Evolutionary conservation across 345 rosid species (phyloP).

Genomic region (Cardamine chenopodiifolia): DNA sequence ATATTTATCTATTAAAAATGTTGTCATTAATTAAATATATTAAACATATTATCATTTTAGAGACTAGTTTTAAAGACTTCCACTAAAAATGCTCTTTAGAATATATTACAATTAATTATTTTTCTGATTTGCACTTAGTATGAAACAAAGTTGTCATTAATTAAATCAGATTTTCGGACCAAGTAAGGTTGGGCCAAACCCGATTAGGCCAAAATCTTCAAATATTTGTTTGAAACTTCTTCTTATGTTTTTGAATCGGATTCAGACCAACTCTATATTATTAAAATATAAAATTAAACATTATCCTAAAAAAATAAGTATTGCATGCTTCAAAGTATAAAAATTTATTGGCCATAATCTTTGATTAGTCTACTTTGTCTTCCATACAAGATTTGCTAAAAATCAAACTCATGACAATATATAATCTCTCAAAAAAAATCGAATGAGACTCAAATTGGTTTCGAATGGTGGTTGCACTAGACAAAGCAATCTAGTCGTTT

Average conservation of each 20-base stretch:
- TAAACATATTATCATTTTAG: no score
- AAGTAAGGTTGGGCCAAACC: neutral
- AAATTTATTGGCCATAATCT: neutral
- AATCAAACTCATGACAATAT: neutral
- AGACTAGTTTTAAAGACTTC: no score
- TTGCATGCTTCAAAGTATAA: neutral
- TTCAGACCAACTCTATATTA: neutral
- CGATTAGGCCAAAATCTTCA: neutral
- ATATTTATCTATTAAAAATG: no score
- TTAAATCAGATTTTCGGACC: neutral
- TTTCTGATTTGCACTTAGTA: no score
- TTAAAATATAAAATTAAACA: no score
- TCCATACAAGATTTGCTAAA: neutral
- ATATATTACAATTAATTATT: no score
- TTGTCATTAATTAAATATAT: no score
- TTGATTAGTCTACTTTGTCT: no score
- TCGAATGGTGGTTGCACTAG: neutral
- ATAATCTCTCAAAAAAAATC: neutral
- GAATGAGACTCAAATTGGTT: neutral
- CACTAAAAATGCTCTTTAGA: no score
- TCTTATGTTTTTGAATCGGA: neutral
- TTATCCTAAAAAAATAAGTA: neutral
- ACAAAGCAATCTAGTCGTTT: no score
- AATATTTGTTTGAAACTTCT: neutral
- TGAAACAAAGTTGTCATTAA: neutral